Conservation (phyloP, 176 grass and related monocot species). For the Saccharum officinarum region DNA sequence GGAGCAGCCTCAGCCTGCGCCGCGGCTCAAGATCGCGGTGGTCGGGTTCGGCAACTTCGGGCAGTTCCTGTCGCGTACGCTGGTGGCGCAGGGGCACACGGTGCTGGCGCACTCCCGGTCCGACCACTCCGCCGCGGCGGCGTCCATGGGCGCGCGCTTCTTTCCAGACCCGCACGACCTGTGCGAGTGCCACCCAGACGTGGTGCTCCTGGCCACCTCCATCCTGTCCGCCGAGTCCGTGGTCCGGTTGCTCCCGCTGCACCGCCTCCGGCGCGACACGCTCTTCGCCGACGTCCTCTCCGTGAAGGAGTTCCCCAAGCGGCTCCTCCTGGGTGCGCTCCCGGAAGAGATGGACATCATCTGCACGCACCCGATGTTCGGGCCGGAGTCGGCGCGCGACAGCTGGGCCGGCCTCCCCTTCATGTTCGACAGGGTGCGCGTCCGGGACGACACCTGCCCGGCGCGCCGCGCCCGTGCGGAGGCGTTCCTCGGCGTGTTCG, state of each 20-base stretch:
- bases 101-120: conserved; percentile 74
- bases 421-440: conserved; percentile 66
- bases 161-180: conserved; percentile 77
- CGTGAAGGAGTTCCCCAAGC: conserved; percentile 87
- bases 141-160: conserved; percentile 46
- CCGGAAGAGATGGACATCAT: conserved; percentile 66
- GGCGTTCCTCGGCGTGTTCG: conserved; percentile 61
- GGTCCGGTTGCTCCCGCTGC: conserved; percentile 61
- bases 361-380: conserved; percentile 92
- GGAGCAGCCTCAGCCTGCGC: not conserved
- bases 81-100: conserved; percentile 71
- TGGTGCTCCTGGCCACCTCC: conserved; percentile 71
- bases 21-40: conserved; percentile 72
- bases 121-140: conserved; percentile 64
- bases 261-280: conserved; percentile 75
- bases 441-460: conserved; percentile 38
- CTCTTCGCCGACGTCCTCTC: conserved; percentile 88
- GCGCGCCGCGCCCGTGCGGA: conserved; percentile 45
- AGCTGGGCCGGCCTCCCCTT: conserved; percentile 68
- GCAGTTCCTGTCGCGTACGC: conserved; percentile 60
- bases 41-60: conserved; percentile 84
- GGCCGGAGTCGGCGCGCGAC: conserved; percentile 62
- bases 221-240: conserved; percentile 70
- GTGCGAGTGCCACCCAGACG: conserved; percentile 83
- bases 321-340: conserved; percentile 50